Base-by-base conservation (phyloP, 441 rosid genomes). In the Daphne laureola region DNA sequence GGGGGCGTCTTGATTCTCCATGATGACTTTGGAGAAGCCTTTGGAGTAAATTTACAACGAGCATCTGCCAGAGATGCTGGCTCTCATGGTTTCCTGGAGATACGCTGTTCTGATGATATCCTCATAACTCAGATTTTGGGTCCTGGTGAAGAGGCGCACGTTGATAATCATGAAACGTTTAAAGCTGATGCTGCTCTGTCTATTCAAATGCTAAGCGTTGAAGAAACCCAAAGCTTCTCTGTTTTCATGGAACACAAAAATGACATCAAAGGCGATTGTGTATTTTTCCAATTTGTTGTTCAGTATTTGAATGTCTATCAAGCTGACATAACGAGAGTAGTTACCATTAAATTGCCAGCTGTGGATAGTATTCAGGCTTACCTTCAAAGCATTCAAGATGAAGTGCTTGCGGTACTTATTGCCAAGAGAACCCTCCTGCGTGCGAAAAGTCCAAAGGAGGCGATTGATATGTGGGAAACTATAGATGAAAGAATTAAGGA, bases 1-100 rank as follows among this genome's bases (percentile, higher is more conserved):
- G 98, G 98, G 16, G 98, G 97, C 62, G 96, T 87, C 55, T 61
- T 93, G 80, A 77, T 93, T 62, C 98, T 93, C 56, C 96, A 89
- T 51, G 96, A 93, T 59, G 97, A 93, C 78, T 89, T 93, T 70
- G 96, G 98, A 44, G 98, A 93, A 77, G 92, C 98, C 57, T 90
- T 93, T 66, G 95, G 97, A 47, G 90, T 93, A 61, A 91, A 89
- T 61, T 80, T 93, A 85, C 96, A 93, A 69, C 80, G 96, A 68
- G 97, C 98, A 46, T 78, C 92, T 61, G 70, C 78, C 15, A 77
- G 98, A 67, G 92, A 90, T 17, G 86, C 94, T 38, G 97, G 90
- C 50, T 84, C 93, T 47, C 86, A 82, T 66, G 97, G 98, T 51
- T 69, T 83, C 54, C 68, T 93, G 77, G 98, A 93, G 67, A 79